Percentiles rank a stretch among this genome's conserved stretches.
Evolutionary conservation across 2,329 filamentous ascomycete species (phyloP).

Genomic region (Stemphylium vesicarium): DNA sequence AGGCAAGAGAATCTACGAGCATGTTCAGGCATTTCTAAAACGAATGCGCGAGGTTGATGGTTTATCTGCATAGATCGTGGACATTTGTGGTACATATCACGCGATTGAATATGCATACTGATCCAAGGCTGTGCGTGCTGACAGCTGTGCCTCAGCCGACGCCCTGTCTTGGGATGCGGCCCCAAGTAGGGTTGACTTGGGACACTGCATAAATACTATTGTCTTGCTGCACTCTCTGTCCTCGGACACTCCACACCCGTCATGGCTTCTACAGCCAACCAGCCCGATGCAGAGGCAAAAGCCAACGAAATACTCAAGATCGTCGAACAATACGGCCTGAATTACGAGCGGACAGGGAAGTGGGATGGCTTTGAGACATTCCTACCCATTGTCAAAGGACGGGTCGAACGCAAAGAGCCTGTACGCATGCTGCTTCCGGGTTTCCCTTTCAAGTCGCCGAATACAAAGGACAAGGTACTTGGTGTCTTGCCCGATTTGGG

Average conservation of each 20-base stretch:
- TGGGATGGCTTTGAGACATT: slow-evolving; percentile 36
- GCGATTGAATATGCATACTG: too few relatives aligned
- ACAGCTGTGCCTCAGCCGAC: slow-evolving; percentile 10
- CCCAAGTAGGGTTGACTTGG: neutral
- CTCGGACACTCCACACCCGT: neutral
- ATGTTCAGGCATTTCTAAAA: too few relatives aligned
- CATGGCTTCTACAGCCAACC: neutral
- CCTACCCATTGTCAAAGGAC: slow-evolving; percentile 23
- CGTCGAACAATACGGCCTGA: slow-evolving; percentile 32
- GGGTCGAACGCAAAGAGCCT: slow-evolving; percentile 27
- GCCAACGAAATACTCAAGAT: slow-evolving; percentile 25
- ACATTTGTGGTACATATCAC: too few relatives aligned
- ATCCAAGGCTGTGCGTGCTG: neutral
- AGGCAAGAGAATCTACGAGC: too few relatives aligned
- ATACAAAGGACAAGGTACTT: slow-evolving; percentile 61
- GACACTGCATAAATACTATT: neutral
- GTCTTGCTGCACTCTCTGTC: neutral
- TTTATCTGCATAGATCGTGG: too few relatives aligned
- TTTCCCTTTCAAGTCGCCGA: slow-evolving; percentile 68
- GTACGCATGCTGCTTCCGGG: slow-evolving; percentile 56
- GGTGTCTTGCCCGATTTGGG: slow-evolving; percentile 54
- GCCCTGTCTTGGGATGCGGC: slow-evolving; percentile 2
- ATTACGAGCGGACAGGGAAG: slow-evolving; percentile 30
- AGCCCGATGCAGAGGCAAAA: slow-evolving; percentile 6
- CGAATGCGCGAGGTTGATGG: too few relatives aligned